phyloP scores from a whole-genome alignment of 192 early-diverging fungal species.

The Diversispora eburnea region DNA sequence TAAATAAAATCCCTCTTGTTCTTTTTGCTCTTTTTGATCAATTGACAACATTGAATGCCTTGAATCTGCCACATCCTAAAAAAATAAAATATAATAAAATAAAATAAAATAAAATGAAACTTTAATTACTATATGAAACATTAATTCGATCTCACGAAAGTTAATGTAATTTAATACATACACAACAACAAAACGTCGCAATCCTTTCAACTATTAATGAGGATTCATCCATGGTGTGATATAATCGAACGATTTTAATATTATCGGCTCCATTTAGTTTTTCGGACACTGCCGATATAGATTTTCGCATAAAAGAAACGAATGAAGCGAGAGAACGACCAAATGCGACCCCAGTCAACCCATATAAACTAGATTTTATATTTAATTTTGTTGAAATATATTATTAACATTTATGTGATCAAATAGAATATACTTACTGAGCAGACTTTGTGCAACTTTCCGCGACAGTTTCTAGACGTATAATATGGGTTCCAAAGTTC shows the following conservation, averaged over 20 bases:
- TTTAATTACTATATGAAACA: not conserved
- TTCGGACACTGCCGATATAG: slow-evolving; percentile 26
- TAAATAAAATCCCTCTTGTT: slow-evolving; percentile 32
- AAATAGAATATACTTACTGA: slow-evolving; percentile 22
- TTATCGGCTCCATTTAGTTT: not conserved
- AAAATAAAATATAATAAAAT: too few species aligned
- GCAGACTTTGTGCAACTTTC: slow-evolving; percentile 18
- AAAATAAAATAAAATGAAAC: not conserved
- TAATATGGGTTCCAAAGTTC: slow-evolving; percentile 29
- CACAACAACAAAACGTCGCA: slow-evolving; percentile 29
- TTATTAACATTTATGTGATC: not conserved
- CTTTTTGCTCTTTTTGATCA: slow-evolving; percentile 11
- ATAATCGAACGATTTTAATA: slow-evolving; percentile 30
- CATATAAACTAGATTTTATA: slow-evolving; percentile 26
- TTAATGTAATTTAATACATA: not conserved
- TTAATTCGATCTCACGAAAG: not conserved
- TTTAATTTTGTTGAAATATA: not conserved
- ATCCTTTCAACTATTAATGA: slow-evolving; percentile 32
- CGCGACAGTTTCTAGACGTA: slow-evolving; percentile 29
- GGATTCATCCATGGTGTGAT: slow-evolving; percentile 27
- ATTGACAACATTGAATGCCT: not conserved
- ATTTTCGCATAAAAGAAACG: slow-evolving; percentile 21
- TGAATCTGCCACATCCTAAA: slow-evolving; percentile 19
- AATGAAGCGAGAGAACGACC: slow-evolving; percentile 29
- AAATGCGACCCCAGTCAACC: slow-evolving; percentile 35